Percentiles rank a stretch among this genome's conserved stretches.
phyloP scores from a whole-genome alignment of 352 stramenopile genomes.

The Globisporangium echinulatum region DNA sequence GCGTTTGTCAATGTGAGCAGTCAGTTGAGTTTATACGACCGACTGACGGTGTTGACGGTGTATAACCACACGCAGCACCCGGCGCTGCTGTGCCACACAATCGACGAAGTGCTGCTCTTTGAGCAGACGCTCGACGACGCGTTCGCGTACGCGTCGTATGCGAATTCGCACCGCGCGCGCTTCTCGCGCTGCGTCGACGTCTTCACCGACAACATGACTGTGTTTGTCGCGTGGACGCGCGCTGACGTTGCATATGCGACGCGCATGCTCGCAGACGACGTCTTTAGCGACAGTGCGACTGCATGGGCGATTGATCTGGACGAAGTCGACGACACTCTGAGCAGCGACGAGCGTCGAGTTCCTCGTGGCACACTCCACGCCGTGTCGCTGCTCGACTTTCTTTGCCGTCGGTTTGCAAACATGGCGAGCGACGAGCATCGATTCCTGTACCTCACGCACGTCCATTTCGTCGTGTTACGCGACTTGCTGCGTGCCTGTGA shows the following conservation, averaged over 20 bases:
- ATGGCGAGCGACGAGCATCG: slow-evolving; percentile 62
- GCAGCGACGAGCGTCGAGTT: slow-evolving; percentile 6
- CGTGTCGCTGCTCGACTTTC: slow-evolving; percentile 51
- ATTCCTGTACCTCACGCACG: slow-evolving; percentile 75
- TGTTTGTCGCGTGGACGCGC: slow-evolving; percentile 65
- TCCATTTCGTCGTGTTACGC: slow-evolving; percentile 45
- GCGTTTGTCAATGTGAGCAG: background rate
- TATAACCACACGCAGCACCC: slow-evolving; percentile 11
- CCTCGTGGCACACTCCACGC: slow-evolving; percentile 29
- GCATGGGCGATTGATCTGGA: slow-evolving; percentile 1
- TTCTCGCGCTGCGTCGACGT: slow-evolving; percentile 63
- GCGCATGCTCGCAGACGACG: slow-evolving; percentile 21
- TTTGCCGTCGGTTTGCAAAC: slow-evolving; percentile 53
- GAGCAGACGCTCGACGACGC: slow-evolving; percentile 57
- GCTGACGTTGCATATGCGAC: slow-evolving; percentile 51
- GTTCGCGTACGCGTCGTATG: slow-evolving; percentile 53
- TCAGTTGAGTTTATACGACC: background rate
- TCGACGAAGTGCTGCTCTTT: slow-evolving; percentile 75
- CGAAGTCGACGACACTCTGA: background rate
- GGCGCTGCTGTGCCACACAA: slow-evolving; percentile 55
- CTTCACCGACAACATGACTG: slow-evolving; percentile 38
- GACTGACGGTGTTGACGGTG: slow-evolving; percentile 3
- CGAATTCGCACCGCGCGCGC: slow-evolving; percentile 19
- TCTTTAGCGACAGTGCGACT: slow-evolving; percentile 5
- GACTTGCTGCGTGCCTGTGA: slow-evolving; percentile 17